Percentiles rank a stretch among this genome's conserved stretches.
phyloP scores from a whole-genome alignment of 371 early-diverging fungal genomes.

The Haplosporangium sp. region DNA sequence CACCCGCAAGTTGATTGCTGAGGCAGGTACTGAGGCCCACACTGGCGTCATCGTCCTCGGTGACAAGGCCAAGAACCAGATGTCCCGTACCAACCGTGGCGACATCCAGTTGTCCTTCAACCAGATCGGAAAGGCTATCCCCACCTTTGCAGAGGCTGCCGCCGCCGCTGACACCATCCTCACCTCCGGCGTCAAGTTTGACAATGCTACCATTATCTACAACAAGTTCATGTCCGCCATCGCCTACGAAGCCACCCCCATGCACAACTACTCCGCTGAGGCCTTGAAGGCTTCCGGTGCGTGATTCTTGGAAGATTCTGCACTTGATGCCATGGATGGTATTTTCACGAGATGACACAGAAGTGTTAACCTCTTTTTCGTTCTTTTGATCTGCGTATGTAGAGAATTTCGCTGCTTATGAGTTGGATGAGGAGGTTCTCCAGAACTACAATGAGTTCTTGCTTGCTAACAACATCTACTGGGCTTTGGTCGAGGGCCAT shows the following conservation, averaged over 20 bases:
- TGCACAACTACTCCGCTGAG: constrained; percentile 75
- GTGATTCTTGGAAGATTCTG: constrained; percentile 6
- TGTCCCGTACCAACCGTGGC: constrained; percentile 78
- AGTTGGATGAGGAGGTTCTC: constrained; percentile 88
- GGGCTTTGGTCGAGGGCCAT: constrained; percentile 96
- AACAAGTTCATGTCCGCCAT: constrained; percentile 95
- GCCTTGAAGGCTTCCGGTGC: constrained; percentile 83
- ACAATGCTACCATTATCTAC: constrained; percentile 86
- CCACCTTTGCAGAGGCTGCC: constrained; percentile 91
- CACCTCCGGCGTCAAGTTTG: constrained; percentile 72
- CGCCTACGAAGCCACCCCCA: constrained; percentile 85
- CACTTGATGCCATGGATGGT: too few relatives aligned
- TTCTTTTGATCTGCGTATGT: not conserved
- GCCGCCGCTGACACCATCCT: constrained; percentile 86
- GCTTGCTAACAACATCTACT: constrained; percentile 93
- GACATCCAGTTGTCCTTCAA: constrained; percentile 87
- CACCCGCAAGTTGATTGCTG: constrained; percentile 69
- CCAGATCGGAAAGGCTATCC: constrained; percentile 91
- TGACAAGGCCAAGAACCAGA: constrained; percentile 94
- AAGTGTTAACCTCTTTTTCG: too few relatives aligned
- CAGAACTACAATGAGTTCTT: constrained; percentile 93
- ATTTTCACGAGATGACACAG: too few relatives aligned
- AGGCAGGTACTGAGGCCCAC: constrained; percentile 58
- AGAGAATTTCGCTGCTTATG: constrained; percentile 92
- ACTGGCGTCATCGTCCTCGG: constrained; percentile 82